phyloP scores from a whole-genome alignment of 257 asterid genomes.

The Ocimum tenuiflorum region DNA sequence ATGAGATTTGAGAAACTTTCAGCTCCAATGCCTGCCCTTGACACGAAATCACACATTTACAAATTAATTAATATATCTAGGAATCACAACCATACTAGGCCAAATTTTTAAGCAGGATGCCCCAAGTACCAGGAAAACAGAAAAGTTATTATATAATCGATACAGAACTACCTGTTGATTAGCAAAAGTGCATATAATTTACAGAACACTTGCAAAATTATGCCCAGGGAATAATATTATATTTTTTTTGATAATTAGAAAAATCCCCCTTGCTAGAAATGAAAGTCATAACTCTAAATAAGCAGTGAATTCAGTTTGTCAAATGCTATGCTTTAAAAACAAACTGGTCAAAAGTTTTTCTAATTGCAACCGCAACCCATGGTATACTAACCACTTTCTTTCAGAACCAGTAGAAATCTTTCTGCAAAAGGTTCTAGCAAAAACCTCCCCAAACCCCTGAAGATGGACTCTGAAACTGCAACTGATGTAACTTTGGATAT shows the following conservation, averaged over 20 bases:
- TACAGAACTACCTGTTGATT: background rate
- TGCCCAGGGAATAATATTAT: background rate
- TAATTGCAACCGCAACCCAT: conserved; percentile 1
- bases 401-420: conserved; percentile 49
- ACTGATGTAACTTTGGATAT: conserved; percentile 50
- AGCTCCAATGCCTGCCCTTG: conserved; percentile 45
- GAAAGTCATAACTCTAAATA: conserved; percentile 4
- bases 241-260: background rate
- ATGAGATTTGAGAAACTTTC: conserved; percentile 56
- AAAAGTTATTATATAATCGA: background rate
- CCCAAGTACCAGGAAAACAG: background rate
- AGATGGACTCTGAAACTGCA: conserved; percentile 36
- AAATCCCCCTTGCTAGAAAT: background rate
- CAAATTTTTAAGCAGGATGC: background rate
- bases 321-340: background rate
- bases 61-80: background rate
- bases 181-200: conserved; percentile 1
- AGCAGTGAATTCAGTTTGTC: background rate
- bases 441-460: conserved; percentile 66
- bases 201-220: background rate
- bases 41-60: conserved; percentile 19
- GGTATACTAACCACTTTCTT: conserved; percentile 48
- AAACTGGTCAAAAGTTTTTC: background rate
- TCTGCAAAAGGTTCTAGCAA: conserved; percentile 49
- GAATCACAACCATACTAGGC: conserved; percentile 10